Conservation (phyloP, 176 grass and related monocot species). For the Oryza officinalis region DNA sequence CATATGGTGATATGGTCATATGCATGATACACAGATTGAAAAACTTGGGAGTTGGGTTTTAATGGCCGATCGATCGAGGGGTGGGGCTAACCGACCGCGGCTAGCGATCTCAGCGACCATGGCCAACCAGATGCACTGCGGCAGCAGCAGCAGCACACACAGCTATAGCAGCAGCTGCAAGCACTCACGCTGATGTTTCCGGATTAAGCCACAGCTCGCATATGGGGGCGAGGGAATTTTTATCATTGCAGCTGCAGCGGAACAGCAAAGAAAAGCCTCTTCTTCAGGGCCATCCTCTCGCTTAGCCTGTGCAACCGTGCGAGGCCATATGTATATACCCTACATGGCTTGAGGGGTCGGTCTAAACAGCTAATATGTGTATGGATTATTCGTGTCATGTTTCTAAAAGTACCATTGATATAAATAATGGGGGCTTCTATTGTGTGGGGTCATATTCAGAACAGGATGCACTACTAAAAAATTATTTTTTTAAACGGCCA, state of each 20-base stretch:
- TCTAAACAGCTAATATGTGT: too few relatives aligned
- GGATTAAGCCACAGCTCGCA: constrained; percentile 27
- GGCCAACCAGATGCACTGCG: constrained; percentile 35
- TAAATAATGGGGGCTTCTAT: too few relatives aligned
- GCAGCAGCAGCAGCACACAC: background rate
- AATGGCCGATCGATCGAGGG: constrained; percentile 35
- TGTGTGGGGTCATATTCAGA: too few relatives aligned
- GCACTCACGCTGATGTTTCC: constrained; percentile 31
- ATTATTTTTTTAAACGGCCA: too few relatives aligned
- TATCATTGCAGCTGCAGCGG: constrained; percentile 43
- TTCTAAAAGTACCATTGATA: too few relatives aligned
- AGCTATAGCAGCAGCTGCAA: constrained; percentile 13
- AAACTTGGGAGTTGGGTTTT: constrained; percentile 26
- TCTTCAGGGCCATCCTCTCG: constrained; percentile 44
- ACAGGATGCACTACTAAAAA: too few relatives aligned
- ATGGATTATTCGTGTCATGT: too few relatives aligned
- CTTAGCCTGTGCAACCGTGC: background rate
- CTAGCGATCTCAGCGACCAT: background rate
- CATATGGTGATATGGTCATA: background rate
- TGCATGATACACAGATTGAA: constrained; percentile 51
- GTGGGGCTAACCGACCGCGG: constrained; percentile 35
- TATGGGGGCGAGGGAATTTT: constrained; percentile 37
- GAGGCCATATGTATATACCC: background rate
- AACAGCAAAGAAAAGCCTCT: constrained; percentile 33
- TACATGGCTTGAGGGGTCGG: too few relatives aligned